Conservation (phyloP, 1,284 basidiomycete genomes). For the Peniophora sp. region DNA sequence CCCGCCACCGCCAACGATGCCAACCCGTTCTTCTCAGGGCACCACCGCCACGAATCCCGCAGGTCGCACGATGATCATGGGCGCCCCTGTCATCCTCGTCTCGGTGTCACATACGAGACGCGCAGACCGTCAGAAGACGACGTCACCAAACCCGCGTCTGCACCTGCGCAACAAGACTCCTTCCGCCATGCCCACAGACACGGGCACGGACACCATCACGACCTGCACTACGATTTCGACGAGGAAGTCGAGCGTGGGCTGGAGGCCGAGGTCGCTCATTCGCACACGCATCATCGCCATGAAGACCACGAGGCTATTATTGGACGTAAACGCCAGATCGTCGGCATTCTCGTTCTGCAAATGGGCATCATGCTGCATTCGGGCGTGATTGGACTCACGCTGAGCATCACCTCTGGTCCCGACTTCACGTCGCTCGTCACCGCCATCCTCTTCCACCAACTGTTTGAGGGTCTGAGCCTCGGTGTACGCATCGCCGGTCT, state of each 20-base stretch:
- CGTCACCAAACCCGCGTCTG: constrained; percentile 4
- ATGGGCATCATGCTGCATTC: constrained; percentile 79
- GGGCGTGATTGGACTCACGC: constrained; percentile 66
- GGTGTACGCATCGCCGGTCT: constrained; percentile 69
- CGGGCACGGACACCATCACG: constrained; percentile 10
- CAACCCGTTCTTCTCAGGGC: constrained; percentile 21
- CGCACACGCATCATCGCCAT: constrained; percentile 12
- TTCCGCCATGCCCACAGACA: constrained; percentile 1
- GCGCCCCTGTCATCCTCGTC: constrained; percentile 12
- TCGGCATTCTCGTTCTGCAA: constrained; percentile 66
- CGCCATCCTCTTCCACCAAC: constrained; percentile 71
- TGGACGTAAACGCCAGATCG: constrained; percentile 48
- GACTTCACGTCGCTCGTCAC: constrained; percentile 70
- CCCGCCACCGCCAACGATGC: background rate
- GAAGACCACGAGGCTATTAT: constrained; percentile 26
- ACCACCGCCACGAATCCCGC: constrained; percentile 37
- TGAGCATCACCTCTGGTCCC: constrained; percentile 56
- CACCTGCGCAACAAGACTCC: constrained; percentile 2
- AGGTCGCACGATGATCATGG: constrained; percentile 24
- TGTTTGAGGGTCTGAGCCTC: constrained; percentile 73
- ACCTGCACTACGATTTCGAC: constrained; percentile 12
- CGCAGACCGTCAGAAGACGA: background rate
- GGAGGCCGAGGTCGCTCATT: constrained; percentile 13
- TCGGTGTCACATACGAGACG: constrained; percentile 7
- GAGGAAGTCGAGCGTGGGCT: constrained; percentile 19